A percentile compares a stretch with the other conserved stretches of the same genome.
These are phyloP conservation scores for Sorghum bicolor DNA, from an alignment of 176 grass and related monocot species.

Conservation along the genomic window Sorghum_bicolor_NCBIv3 NC_012870.2:59966501-59967000, in stretches of 20 bases:
- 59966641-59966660: not conserved
- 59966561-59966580: conserved; percentile 29
- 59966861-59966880: not conserved
- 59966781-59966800: conserved; percentile 94
- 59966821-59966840: conserved; percentile 73
- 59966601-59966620: not conserved
- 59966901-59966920: not conserved
- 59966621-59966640: not conserved
- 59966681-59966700: not conserved
- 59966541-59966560: conserved; percentile 29
- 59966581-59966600: conserved; percentile 38
- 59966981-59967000: conserved; percentile 31
- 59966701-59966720: not conserved
- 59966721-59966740: conserved; percentile 38
- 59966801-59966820: conserved; percentile 79
- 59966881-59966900: not conserved
- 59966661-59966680: not conserved
- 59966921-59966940: not conserved
- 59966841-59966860: conserved; percentile 83
- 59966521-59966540: conserved; percentile 37
- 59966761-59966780: conserved; percentile 55
- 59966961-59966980: conserved; percentile 93
- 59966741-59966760: conserved; percentile 81
- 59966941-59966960: conserved; percentile 60
- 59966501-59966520: not conserved